Conservation (phyloP, 1,139 yeast genomes). For the Pneumocystis jirovecii region DNA sequence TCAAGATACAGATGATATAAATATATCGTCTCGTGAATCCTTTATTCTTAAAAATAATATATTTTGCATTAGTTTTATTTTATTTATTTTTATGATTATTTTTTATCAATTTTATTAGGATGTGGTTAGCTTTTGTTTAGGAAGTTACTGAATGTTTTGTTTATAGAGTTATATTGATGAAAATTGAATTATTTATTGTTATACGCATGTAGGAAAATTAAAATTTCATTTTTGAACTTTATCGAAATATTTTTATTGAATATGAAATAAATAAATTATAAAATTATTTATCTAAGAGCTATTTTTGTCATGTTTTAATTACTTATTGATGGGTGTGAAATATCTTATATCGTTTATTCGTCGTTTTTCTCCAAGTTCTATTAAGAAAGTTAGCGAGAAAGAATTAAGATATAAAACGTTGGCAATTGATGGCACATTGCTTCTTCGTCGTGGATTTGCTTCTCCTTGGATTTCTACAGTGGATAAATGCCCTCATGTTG, state of each 20-base stretch:
- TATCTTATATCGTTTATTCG: background rate
- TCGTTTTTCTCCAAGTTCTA: background rate
- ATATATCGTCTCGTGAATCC: background rate
- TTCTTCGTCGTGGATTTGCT: background rate
- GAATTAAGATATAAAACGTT: constrained; percentile 1
- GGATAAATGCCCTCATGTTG: background rate
- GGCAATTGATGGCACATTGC: constrained; percentile 1
- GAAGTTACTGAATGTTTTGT: background rate
- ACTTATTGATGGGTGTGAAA: background rate
- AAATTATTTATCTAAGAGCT: background rate
- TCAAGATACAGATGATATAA: background rate
- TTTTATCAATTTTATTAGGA: background rate
- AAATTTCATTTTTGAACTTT: background rate
- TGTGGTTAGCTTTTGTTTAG: background rate
- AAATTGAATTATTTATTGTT: background rate
- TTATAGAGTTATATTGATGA: background rate
- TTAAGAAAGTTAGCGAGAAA: background rate
- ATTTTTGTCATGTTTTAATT: background rate
- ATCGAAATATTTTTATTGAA: background rate
- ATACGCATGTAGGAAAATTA: background rate
- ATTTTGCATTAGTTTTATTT: background rate
- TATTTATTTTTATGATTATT: background rate
- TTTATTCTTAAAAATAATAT: background rate
- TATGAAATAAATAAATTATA: background rate
- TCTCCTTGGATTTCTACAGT: background rate